Evolutionary conservation across 1,284 basidiomycete species (phyloP), one percentile per base, ranked within the genome.

Genomic region (Ceratobasidium sp.): DNA sequence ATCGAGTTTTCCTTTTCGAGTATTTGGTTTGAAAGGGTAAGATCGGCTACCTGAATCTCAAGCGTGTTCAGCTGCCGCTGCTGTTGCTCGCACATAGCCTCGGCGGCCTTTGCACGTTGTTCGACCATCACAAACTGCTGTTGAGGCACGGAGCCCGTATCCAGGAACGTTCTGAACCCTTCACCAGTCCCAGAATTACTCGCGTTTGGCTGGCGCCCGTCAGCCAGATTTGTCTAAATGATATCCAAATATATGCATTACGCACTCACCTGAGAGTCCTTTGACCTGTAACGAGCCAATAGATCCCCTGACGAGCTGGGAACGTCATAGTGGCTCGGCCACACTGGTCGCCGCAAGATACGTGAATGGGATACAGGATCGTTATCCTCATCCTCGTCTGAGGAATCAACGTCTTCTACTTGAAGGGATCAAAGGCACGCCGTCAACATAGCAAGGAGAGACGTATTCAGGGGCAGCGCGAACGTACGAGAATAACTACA

Each of bases 231-330:
- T 36, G n/a, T 41, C 18, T 65, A n/a, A 53, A 39, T 39, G 12
- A 32, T 50, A 9, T 18, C 32, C 34, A 57, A 9, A 69, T 69
- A 34, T 45, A 69, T 69, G 65, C 52, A 57, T 39, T 12, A 8
- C 3, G 41, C n/a, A 39, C 50, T 8, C 65, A 55, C 52, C 50
- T 53, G 36, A 6, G 50, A 21, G 5, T 18, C 21, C 53, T 46
- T 69, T 8, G 65, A 41, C 52, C 23, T 55, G 28, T 43, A 69
- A 16, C 34, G 23, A 9, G 23, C 52, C 14, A 57, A 23, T 4
- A 32, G 52, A 41, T 69, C 50, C n/a, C 39, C 45, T 10, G 12
- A 10, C 18, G 30, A 16, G 14, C 53, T 57, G 36, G 53, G 16
- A 32, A 36, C 18, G 32, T 57, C 53, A 21, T 57, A 57, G 32